Conservation (phyloP, 108 stramenopile species). For the Cyclotella cryptica region DNA sequence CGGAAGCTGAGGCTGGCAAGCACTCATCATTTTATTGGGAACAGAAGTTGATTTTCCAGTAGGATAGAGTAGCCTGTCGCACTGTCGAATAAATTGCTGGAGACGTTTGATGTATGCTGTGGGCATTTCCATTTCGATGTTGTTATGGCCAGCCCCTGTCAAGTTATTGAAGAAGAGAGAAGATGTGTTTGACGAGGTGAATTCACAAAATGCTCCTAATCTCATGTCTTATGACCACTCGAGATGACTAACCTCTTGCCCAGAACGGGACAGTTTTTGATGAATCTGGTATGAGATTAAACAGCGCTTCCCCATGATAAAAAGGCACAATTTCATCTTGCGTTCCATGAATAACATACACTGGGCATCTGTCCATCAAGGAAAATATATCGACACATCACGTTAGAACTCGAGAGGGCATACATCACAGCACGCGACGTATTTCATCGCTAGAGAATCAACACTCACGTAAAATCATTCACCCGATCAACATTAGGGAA, state of each 20-base stretch:
- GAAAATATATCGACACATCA: conserved; percentile 3
- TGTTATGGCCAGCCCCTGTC: conserved; percentile 64
- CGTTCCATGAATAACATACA: conserved; percentile 80
- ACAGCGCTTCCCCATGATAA: conserved; percentile 72
- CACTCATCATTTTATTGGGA: not conserved
- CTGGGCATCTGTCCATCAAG: conserved; percentile 51
- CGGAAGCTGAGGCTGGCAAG: no score
- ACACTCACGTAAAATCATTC: conserved; percentile 47
- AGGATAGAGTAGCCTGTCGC: conserved; percentile 43
- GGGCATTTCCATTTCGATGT: conserved; percentile 58
- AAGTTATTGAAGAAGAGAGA: no score
- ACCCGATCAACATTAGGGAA: conserved; percentile 85
- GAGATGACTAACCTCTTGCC: conserved; percentile 55
- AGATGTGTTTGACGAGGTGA: no score
- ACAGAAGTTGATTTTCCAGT: not conserved
- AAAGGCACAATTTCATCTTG: conserved; percentile 83
- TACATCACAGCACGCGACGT: not conserved
- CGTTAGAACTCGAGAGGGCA: not conserved
- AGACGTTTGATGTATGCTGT: conserved; percentile 54
- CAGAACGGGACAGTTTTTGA: conserved; percentile 78
- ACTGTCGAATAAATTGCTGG: conserved; percentile 51
- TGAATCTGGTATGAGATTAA: conserved; percentile 58
- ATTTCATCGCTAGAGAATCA: not conserved
- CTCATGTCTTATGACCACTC: no score
- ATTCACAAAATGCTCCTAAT: no score